Evolutionary conservation across 257 asterid species (phyloP), one percentile per base, ranked within the genome.

Genomic region (Ballota nigra): DNA sequence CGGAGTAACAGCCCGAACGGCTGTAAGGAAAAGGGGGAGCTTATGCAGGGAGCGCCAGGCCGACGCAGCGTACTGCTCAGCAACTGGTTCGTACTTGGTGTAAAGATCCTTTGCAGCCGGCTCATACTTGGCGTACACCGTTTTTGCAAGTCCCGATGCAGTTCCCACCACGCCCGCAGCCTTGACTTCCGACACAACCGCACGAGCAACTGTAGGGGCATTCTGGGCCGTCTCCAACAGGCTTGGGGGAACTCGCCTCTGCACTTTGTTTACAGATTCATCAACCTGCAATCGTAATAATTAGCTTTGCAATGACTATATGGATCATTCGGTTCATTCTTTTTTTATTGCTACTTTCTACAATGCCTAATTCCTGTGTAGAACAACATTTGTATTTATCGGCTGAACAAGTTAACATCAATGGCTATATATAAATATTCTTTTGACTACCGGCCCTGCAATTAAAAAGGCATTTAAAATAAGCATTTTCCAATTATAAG

Each of bases 1-100:
- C 0, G 98, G 98, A 18, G 74, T 85, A 20, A 94, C 88, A 0
- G 85, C 96, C 74, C 84, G 89, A 55, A 92, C 92, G 41, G 88
- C 87, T 41, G 45, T 84, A 34, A 95, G 93, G 77, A 94, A 86
- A 11, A 89, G 79, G 0, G 97, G 98, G 16, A 91, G 84, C 79
- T 70, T 85, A 36, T 88, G 89, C 65, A 94, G 73, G 3, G 92
- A 78, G 20, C 66, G 84, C 96, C 96, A 94, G 0, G 93, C 85
- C 0, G 85, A 75, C 0, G 80, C 79, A 0, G 96, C 97, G n/a
- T 86, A 89, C n/a, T 82, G 88, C 96, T 89, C 97, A 0, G 97
- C 98, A 20, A 89, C 82, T 0, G 95, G 97, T 69, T 94, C 97
- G 0, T 88, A 94, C 77, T 91, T 91, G 67, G 87, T 10, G 91